phyloP scores from a whole-genome alignment of 805 yeast genomes.

The Candida ipomoeae region DNA sequence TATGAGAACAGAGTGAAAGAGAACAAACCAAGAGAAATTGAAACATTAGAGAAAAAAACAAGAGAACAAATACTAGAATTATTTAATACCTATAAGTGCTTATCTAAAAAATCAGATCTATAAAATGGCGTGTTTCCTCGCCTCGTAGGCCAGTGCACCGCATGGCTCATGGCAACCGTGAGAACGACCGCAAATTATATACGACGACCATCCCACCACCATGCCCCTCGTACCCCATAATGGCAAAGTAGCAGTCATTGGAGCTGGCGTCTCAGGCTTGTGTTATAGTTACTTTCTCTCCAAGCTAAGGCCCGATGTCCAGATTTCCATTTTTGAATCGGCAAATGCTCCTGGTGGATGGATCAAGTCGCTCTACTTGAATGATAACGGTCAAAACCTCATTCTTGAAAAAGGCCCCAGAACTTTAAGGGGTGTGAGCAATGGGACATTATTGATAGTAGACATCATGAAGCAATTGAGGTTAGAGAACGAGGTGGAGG shows the following conservation, averaged over 20 bases:
- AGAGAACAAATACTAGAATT: background rate
- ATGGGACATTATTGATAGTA: slow-evolving; percentile 67
- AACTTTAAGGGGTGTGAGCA: slow-evolving; percentile 77
- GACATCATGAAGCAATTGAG: slow-evolving; percentile 55
- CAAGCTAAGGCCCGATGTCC: slow-evolving; percentile 72
- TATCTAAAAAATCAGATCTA: background rate
- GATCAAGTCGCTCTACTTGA: slow-evolving; percentile 50
- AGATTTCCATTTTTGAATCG: slow-evolving; percentile 59
- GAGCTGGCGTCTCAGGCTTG: slow-evolving; percentile 87
- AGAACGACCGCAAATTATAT: background rate
- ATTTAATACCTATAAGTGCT: no score
- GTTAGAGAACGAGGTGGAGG: slow-evolving; percentile 47
- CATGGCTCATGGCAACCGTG: background rate
- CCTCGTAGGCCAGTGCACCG: slow-evolving; percentile 1
- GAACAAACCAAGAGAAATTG: background rate
- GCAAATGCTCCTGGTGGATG: slow-evolving; percentile 68
- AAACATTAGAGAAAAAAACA: no score
- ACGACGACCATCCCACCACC: background rate
- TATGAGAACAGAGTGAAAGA: background rate
- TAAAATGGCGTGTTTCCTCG: background rate
- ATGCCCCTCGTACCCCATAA: slow-evolving; percentile 24
- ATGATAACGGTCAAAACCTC: slow-evolving; percentile 23
- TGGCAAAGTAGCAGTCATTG: slow-evolving; percentile 66
- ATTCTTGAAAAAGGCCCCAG: slow-evolving; percentile 85
- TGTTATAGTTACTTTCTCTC: slow-evolving; percentile 65